A percentile compares a stretch with the other conserved stretches of the same genome.
These are phyloP conservation scores for Claviceps fusiformis DNA, from an alignment of 2,329 filamentous ascomycete species.

Conservation along the genomic window DNA sequence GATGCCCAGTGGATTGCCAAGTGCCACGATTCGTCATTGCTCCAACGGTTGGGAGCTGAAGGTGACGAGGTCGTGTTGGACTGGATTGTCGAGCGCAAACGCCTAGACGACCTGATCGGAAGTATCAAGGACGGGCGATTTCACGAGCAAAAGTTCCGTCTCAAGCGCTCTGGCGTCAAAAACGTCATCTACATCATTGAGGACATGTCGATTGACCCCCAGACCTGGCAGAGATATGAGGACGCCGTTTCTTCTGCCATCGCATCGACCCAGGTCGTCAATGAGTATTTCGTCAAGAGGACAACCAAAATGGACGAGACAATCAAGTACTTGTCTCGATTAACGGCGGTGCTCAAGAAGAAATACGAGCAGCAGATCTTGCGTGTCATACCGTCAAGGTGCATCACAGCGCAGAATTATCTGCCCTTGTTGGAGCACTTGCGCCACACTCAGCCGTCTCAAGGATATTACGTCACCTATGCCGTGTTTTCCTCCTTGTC, in stretches of 20 bases:
- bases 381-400: constrained; percentile 49
- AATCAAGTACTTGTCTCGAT: constrained; percentile 57
- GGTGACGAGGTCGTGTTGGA: constrained; percentile 63
- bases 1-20: constrained; percentile 73
- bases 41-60: constrained; percentile 43
- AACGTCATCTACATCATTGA: constrained; percentile 72
- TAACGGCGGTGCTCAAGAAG: constrained; percentile 55
- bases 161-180: constrained; percentile 57
- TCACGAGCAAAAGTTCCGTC: constrained; percentile 72
- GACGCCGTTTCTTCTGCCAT: constrained; percentile 61
- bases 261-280: constrained; percentile 63
- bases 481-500: constrained; percentile 56
- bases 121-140: constrained; percentile 76
- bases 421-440: constrained; percentile 48
- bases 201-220: constrained; percentile 48
- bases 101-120: constrained; percentile 64
- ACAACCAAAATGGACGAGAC: constrained; percentile 66
- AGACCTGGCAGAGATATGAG: constrained; percentile 41
- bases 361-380: constrained; percentile 48
- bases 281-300: constrained; percentile 66
- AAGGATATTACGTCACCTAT: constrained; percentile 52
- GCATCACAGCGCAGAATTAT: constrained; percentile 53
- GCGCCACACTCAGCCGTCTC: constrained; percentile 33
- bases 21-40: constrained; percentile 43
- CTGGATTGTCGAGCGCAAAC: constrained; percentile 70